A percentile compares a stretch with the other conserved stretches of the same genome.
phyloP scores from a whole-genome alignment of 176 grass and related monocot species.

The Aegilops speltoides region DNA sequence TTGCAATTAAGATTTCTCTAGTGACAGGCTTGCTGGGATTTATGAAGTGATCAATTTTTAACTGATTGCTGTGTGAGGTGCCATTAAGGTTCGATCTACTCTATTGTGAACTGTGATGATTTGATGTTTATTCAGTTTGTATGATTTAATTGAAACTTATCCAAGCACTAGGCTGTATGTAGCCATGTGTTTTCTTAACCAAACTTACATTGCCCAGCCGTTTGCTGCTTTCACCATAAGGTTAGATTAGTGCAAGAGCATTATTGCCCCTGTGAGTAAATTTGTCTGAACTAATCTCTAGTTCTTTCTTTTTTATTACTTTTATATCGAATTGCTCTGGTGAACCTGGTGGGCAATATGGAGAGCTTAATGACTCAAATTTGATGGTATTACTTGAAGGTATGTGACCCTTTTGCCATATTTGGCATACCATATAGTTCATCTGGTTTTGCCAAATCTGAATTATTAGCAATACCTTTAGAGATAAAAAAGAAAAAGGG shows the following conservation, averaged over 20 bases:
- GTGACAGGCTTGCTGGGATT: not conserved
- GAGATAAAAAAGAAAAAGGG: not conserved
- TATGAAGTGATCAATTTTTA: not conserved
- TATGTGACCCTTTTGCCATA: not conserved
- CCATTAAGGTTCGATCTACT: not conserved
- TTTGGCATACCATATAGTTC: not conserved
- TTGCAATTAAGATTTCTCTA: not conserved
- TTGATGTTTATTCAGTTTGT: not conserved
- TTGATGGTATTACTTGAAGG: not conserved
- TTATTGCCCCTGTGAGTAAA: not conserved
- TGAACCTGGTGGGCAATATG: not conserved
- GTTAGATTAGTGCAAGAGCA: not conserved
- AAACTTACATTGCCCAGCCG: not conserved
- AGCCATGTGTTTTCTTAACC: not conserved
- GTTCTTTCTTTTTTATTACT: not conserved
- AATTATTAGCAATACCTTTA: not conserved
- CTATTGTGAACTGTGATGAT: not conserved
- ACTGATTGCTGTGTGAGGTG: not conserved
- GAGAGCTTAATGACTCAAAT: not conserved
- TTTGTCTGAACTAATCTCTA: not conserved
- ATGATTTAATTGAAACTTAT: not conserved
- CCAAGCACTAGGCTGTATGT: not conserved
- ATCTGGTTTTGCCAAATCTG: not conserved
- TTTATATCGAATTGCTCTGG: not conserved
- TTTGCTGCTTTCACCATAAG: not conserved